Evolutionary conservation across 2,329 filamentous ascomycete genomes (phyloP), one percentile per base, ranked within the genome.

Genomic region (Neonectria neomacrospora): DNA sequence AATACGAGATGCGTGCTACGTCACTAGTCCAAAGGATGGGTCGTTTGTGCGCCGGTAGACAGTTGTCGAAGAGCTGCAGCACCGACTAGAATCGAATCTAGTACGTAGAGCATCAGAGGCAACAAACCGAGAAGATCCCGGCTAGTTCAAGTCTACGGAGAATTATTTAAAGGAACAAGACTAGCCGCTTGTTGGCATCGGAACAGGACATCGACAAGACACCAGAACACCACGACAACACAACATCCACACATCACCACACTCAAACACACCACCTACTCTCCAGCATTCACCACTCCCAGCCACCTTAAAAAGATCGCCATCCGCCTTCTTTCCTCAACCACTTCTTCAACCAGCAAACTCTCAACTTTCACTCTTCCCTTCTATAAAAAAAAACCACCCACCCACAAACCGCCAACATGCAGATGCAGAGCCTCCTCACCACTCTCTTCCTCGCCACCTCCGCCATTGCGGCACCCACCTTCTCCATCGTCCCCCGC

Each of bases 1-100:
- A 68, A 72, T 71, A 71, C 69, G 69, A 72, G 70, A 70, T 69
- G 57, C 55, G 69, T 70, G 62, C 69, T 66, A 72, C 69, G 69
- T 72, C 69, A 72, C 67, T 67, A 10, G 37, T 37, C 53, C 50
- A 2, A 47, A 47, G 58, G 37, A 50, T 62, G 59, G 67, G 54
- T 52, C 51, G 63, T 54, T 67, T 58, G 66, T 56, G 53, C 37
- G 50, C 53, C 53, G 52, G 47, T 60, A 58, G 44, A 57, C 52
- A 20, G 65, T 55, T 63, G 30, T 48, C 56, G 69, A 64, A 67
- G 65, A 65, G 69, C 53, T 61, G 64, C 58, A 30, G 23, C 39
- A 52, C 30, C 18, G 28, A 44, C 14, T 37, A 48, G 23, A 30
- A 18, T 48, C 34, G 34, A 37, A 37, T n/a, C 34, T 37, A 37